Conservation (phyloP, 2,329 filamentous ascomycete species). For the Neodidymelliopsis sp. region DNA sequence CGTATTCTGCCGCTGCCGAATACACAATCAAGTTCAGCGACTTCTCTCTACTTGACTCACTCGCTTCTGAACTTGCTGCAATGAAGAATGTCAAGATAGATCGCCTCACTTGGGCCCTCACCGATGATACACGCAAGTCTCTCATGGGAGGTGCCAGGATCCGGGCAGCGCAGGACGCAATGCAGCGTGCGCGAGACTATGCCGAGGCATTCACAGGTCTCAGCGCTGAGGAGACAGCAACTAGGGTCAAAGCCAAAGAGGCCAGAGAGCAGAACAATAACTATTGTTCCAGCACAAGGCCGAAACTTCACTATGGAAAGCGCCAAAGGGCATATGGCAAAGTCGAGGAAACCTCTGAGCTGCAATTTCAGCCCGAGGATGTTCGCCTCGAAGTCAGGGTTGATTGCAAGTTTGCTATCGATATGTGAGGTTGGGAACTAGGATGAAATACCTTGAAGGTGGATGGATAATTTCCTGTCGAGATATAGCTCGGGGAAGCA, state of each 20-base stretch:
- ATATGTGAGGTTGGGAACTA: too few relatives aligned
- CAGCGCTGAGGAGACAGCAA: constrained; percentile 3
- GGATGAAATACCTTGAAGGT: too few relatives aligned
- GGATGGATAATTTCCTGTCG: too few relatives aligned
- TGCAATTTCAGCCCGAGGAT: constrained; percentile 21
- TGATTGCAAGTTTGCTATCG: constrained; percentile 17
- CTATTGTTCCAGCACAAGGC: constrained; percentile 17
- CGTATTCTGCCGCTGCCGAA: constrained; percentile 14
- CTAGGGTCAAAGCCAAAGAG: constrained; percentile 12
- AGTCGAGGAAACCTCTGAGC: constrained; percentile 1
- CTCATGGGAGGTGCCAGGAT: constrained; percentile 14
- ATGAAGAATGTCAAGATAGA: constrained; percentile 18
- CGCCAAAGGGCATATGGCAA: neutral
- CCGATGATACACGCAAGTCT: constrained; percentile 7
- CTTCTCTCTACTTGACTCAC: constrained; percentile 15
- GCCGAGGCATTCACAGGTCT: constrained; percentile 19
- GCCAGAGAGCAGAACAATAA: constrained; percentile 9
- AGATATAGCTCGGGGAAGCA: too few relatives aligned
- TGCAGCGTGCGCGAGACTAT: constrained; percentile 17
- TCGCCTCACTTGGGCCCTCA: constrained; percentile 14
- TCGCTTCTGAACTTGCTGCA: constrained; percentile 21
- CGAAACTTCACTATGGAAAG: constrained; percentile 21
- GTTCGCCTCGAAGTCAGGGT: constrained; percentile 16
- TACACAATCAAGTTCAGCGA: constrained; percentile 23
- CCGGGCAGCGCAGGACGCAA: constrained; percentile 13